Conservation (phyloP, 73 alveolate genomes). For the Uronychia binucleata region DNA sequence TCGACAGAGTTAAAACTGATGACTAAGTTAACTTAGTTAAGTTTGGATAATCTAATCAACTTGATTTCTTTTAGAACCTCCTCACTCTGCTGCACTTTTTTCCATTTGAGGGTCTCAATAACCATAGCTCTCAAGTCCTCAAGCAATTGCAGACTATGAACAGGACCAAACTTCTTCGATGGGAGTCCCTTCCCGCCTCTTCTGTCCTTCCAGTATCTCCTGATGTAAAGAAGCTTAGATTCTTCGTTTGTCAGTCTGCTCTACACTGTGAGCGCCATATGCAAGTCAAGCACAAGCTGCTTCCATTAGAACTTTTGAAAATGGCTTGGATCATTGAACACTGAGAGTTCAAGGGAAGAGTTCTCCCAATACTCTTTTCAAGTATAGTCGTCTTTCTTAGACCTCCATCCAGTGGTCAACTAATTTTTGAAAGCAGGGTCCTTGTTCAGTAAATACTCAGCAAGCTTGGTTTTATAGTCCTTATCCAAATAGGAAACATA, state of each 20-base stretch:
- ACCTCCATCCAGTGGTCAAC: not conserved
- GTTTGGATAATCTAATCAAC: not conserved
- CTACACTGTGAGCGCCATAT: not conserved
- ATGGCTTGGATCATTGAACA: not conserved
- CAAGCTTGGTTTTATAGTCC: not conserved
- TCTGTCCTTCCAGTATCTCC: not conserved
- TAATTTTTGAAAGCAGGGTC: not conserved
- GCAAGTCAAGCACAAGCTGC: not conserved
- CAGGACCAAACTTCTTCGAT: not conserved
- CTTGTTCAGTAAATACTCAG: not conserved
- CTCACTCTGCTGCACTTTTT: not conserved
- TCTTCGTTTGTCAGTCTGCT: not conserved
- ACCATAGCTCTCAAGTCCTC: not conserved
- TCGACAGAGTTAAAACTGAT: no score
- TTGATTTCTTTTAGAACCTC: not conserved
- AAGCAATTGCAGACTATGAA: not conserved
- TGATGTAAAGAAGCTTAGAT: not conserved
- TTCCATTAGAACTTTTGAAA: not conserved
- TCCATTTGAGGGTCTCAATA: not conserved
- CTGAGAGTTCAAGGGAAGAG: not conserved
- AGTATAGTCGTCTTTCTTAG: not conserved
- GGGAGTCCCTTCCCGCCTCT: not conserved
- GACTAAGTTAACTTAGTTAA: no score
- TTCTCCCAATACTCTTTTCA: not conserved
- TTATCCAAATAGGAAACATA: not conserved